Evolutionary conservation across 768 basidiomycete genomes (phyloP), one percentile per base, ranked within the genome.

Genomic region (Calocera viscosa): DNA sequence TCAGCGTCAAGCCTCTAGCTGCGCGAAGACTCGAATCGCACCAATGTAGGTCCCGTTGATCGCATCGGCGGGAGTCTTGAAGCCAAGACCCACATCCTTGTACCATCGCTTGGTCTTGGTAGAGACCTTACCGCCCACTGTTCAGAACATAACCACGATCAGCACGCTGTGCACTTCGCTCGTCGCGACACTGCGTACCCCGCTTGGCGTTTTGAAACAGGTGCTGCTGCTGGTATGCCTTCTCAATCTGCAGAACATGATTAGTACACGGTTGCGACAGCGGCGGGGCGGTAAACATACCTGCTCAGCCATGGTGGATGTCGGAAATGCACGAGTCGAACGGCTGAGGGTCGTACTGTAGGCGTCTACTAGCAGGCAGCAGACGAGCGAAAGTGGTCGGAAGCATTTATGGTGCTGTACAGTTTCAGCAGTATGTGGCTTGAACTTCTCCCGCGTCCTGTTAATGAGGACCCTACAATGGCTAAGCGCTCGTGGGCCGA

Each of bases 51-150:
- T 90, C 75, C 94, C 96, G 66, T 84, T 91, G 76, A 98, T 91
- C 66, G 96, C 96, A 74, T 97, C 94, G 70, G 86, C 74, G 60
- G 96, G 96, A 32, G 94, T 98, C 85, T 97, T 94, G 82, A 91
- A 96, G 53, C 92, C 92, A 68, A 97, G 82, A 74, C 94, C 94
- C 74, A 96, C 90, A 80, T 97, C 93, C 86, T 97, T 98, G 82
- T 90, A 96, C 95, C 96, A 99, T 77, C 96, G 83, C 85, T 89
- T 96, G 71, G 92, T 89, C 84, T 88, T 96, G 72, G 93, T 92
- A 64, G 88, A 83, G 72, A 94, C 82, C 83, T 95, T 95, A 84
- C 92, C 92, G 72, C 88, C 86, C 74, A 82, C 93, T 91, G 70
- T 68, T 32, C 64, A 39, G 64, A 66, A 43, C 22, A 19, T 22